Percentiles rank a stretch among this genome's conserved stretches.
These are phyloP conservation scores for Kwoniella sp. DNA, from an alignment of 768 basidiomycete genomes.

Conservation along the genomic window DNA sequence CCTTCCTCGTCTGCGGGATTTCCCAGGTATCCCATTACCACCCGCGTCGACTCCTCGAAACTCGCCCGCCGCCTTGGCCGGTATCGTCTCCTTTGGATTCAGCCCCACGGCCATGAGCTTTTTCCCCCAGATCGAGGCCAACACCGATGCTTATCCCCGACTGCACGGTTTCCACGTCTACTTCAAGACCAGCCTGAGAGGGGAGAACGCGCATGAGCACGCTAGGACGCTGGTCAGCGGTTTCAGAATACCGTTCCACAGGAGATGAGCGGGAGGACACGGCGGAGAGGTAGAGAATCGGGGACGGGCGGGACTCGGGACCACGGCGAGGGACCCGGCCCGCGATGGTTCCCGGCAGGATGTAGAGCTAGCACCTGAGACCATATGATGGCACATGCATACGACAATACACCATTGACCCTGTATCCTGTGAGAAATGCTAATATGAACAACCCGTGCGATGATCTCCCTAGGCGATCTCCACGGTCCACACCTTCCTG, in stretches of 20 bases:
- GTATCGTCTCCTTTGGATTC: conserved; percentile 85
- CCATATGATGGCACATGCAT: too few relatives aligned
- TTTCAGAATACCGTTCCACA: conserved; percentile 82
- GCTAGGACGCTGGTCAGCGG: conserved; percentile 83
- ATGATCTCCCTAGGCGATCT: conserved; percentile 3
- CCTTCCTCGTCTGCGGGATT: conserved; percentile 87
- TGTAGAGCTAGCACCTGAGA: too few relatives aligned
- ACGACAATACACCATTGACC: too few relatives aligned
- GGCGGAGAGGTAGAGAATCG: background rate
- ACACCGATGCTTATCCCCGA: conserved; percentile 80
- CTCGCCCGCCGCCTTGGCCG: conserved; percentile 71
- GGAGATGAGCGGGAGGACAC: conserved; percentile 27
- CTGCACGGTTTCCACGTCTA: conserved; percentile 88
- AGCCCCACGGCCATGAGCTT: conserved; percentile 76
- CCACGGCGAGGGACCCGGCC: too few relatives aligned
- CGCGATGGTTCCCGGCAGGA: too few relatives aligned
- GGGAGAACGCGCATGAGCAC: conserved; percentile 82
- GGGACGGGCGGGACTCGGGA: too few relatives aligned
- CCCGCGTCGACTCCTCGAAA: conserved; percentile 61
- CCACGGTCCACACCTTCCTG: conserved; percentile 18
- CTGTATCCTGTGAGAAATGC: too few relatives aligned
- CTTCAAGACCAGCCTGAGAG: conserved; percentile 81
- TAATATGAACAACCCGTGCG: too few relatives aligned
- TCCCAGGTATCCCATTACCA: conserved; percentile 76
- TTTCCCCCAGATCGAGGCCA: conserved; percentile 95